A percentile compares a stretch with the other conserved stretches of the same genome.
Conservation (phyloP, 257 asterid species). For the Verbascum thapsus region DNA sequence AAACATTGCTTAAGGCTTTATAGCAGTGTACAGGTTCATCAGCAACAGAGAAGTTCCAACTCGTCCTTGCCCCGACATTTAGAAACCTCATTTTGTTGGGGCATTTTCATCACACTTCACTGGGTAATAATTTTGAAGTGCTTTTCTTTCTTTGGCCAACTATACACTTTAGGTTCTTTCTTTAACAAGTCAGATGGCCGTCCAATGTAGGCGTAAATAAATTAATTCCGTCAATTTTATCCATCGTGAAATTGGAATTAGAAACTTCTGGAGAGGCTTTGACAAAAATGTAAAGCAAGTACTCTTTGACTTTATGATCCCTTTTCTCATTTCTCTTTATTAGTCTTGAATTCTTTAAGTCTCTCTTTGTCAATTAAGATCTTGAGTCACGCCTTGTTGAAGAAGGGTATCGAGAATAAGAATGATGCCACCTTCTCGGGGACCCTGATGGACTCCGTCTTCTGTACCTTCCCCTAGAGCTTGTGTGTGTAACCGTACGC, state of each 20-base stretch:
- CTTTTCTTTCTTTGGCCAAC: constrained; percentile 84
- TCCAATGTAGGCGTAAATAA: constrained; percentile 37
- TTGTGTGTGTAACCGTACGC: constrained; percentile 60
- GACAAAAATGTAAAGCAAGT: constrained; percentile 36
- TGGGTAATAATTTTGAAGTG: constrained; percentile 65
- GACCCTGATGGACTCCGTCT: constrained; percentile 71
- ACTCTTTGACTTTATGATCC: constrained; percentile 46
- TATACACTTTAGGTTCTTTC: constrained; percentile 81
- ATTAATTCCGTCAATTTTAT: constrained; percentile 40
- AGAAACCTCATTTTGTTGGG: constrained; percentile 46
- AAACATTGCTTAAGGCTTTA: constrained; percentile 67
- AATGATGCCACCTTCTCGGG: constrained; percentile 68
- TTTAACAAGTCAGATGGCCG: constrained; percentile 44
- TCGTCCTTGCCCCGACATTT: constrained; percentile 58
- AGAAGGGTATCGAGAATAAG: constrained; percentile 73
- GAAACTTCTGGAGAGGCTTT: constrained; percentile 50
- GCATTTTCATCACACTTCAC: constrained; percentile 69
- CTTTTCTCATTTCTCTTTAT: constrained; percentile 68
- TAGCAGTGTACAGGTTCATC: constrained; percentile 67
- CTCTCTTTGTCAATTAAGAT: constrained; percentile 66
- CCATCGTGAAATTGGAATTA: constrained; percentile 49
- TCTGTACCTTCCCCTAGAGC: constrained; percentile 67
- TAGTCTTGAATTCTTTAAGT: constrained; percentile 61
- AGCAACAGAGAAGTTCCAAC: constrained; percentile 64
- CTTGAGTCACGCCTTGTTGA: constrained; percentile 61